phyloP scores from a whole-genome alignment of 768 basidiomycete species.

The Krasilnikovozyma curviuscula region DNA sequence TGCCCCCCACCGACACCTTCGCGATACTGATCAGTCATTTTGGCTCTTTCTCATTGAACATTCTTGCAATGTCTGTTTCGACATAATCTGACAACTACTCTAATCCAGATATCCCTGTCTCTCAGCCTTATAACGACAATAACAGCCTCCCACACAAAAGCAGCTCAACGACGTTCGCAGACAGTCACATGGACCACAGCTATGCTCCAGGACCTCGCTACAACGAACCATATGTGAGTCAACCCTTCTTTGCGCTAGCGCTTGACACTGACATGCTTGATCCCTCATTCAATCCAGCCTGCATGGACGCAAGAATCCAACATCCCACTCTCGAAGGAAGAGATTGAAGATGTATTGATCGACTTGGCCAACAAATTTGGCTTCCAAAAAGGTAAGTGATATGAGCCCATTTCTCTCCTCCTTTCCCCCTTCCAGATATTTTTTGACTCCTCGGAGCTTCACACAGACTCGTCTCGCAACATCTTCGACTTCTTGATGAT shows the following conservation, averaged over 20 bases:
- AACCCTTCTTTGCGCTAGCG: background rate
- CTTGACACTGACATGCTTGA: background rate
- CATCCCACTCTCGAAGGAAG: conserved; percentile 96
- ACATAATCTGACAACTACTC: no score
- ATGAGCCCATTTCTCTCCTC: background rate
- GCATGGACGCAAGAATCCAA: conserved; percentile 82
- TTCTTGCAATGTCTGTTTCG: no score
- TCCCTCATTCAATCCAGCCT: conserved; percentile 27
- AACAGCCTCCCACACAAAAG: conserved; percentile 1
- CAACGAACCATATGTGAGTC: conserved; percentile 9
- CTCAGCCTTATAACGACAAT: background rate
- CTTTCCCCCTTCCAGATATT: background rate
- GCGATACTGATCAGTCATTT: background rate
- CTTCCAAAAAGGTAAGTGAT: conserved; percentile 73
- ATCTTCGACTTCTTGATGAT: conserved; percentile 94
- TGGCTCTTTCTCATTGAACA: no score
- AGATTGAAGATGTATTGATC: conserved; percentile 94
- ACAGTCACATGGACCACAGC: background rate
- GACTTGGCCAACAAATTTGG: conserved; percentile 98
- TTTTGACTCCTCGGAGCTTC: background rate
- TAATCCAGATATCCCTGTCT: no score
- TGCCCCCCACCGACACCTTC: background rate
- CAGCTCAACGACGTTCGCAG: conserved; percentile 6
- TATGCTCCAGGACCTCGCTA: background rate
- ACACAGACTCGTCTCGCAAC: conserved; percentile 26